These are phyloP conservation scores for Sphagnum fallax DNA, from an alignment of 228 moss, liverwort and hornwort species.

Conservation along the genomic window DNA sequence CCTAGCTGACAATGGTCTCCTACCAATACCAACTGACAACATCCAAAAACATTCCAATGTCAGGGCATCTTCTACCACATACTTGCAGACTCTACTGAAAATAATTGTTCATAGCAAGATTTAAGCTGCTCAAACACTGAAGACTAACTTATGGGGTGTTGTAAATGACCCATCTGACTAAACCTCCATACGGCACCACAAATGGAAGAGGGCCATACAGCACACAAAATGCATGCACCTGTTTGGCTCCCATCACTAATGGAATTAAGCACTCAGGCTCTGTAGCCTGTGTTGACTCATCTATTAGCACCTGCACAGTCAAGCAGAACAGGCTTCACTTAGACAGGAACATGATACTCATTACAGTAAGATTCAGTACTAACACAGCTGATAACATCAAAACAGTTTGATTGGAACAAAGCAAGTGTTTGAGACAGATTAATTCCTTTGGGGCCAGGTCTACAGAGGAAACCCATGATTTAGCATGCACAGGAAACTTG, in stretches of 20 bases:
- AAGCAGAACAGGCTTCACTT: background rate
- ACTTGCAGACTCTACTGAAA: background rate
- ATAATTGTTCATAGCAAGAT: background rate
- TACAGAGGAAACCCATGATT: too few species aligned
- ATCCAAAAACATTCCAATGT: slow-evolving; percentile 16
- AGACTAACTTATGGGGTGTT: too few species aligned
- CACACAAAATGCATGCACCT: slow-evolving; percentile 14
- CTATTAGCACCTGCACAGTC: slow-evolving; percentile 38
- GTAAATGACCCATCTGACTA: too few species aligned
- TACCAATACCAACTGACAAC: slow-evolving; percentile 45
- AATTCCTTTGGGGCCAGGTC: too few species aligned
- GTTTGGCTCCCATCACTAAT: slow-evolving; percentile 47
- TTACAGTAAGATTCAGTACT: too few species aligned
- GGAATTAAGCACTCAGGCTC: slow-evolving; percentile 56
- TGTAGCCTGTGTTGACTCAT: slow-evolving; percentile 57
- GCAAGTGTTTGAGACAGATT: too few species aligned
- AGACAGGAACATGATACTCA: too few species aligned
- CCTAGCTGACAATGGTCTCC: slow-evolving; percentile 63
- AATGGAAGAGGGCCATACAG: too few species aligned
- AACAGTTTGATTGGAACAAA: too few species aligned
- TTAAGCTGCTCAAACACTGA: background rate
- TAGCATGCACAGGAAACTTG: too few species aligned
- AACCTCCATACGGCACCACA: too few species aligned
- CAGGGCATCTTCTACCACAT: background rate
- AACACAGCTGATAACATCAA: too few species aligned